Conservation (phyloP, 768 basidiomycete genomes). For the Hygrophoropsis aurantiaca region DNA sequence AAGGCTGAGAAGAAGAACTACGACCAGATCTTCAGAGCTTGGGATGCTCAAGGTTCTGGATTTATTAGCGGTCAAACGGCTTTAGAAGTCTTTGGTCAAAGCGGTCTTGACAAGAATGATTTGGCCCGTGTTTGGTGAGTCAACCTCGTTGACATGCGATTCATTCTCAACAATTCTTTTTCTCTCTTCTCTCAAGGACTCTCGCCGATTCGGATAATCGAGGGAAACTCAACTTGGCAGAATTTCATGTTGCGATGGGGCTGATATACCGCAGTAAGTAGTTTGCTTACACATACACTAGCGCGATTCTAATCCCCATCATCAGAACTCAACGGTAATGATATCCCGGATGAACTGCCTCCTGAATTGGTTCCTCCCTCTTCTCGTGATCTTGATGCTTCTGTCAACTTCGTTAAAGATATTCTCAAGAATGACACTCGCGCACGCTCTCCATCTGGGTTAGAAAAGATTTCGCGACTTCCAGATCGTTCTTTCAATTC, state of each 20-base stretch:
- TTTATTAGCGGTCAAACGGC: constrained; percentile 87
- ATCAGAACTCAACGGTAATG: constrained; percentile 87
- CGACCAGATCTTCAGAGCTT: constrained; percentile 94
- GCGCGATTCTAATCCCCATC: neutral
- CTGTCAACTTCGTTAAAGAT: constrained; percentile 86
- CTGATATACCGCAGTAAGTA: constrained; percentile 91
- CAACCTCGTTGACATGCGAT: neutral
- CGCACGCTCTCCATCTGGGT: constrained; percentile 56
- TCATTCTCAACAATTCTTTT: constrained; percentile 3
- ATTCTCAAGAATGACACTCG: constrained; percentile 86
- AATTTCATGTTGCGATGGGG: constrained; percentile 99
- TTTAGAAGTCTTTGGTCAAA: constrained; percentile 91
- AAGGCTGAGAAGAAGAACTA: constrained; percentile 96
- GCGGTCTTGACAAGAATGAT: constrained; percentile 86
- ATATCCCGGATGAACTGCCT: constrained; percentile 84
- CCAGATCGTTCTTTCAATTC: constrained; percentile 73
- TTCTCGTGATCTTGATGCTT: constrained; percentile 81
- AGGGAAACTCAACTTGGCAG: constrained; percentile 91
- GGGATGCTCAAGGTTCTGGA: constrained; percentile 79
- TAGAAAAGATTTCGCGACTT: constrained; percentile 55
- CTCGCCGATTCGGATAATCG: constrained; percentile 92
- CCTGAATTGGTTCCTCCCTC: constrained; percentile 91
- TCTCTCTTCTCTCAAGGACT: constrained; percentile 52
- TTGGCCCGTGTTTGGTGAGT: constrained; percentile 90
- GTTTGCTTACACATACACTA: constrained; percentile 1